Evolutionary conservation across 1,139 yeast species (phyloP), one percentile per base, ranked within the genome.

Genomic region (Suhomyces bribrorum): DNA sequence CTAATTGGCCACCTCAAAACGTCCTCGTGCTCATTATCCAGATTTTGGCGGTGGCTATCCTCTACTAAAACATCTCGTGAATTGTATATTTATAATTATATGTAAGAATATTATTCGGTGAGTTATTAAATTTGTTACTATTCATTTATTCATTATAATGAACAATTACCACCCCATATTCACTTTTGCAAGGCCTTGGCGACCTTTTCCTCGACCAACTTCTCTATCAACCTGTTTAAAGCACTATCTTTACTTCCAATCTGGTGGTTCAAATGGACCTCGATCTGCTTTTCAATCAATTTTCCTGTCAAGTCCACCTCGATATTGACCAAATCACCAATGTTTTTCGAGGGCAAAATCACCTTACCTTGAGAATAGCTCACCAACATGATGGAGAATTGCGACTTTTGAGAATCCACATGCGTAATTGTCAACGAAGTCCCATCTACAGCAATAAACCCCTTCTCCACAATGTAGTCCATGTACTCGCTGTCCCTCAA

Each of bases 251-350:
- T 58, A 35, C 74, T 71, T 15, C 59, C 59, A 22, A 85, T 67
- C 58, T 84, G 87, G 26, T 75, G 71, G 35, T 71, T 69, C 47
- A 84, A 63, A 38, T 73, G 73, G 32, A 74, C 47, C 38, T 73
- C 77, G 36, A 92, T 83, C 63, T 90, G 97, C 61, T 86, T 82
- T 56, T 87, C 97, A 45, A 92, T 81, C 47, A 90, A 74, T 63
- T 92, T 92, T 15, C 97, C 98, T 35, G 94, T 86, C 38, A 90
- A 70, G 61, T 92, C 98, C 16, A 92, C 98, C 64, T 92, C 98
- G 36, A 94, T 81, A 54, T 92, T 94, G 31, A 92, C 95, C 15
- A 59, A 51, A 28, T 77, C 85, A 1, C 88, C 90, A 3, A 77
- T 56, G 4, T 61, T 45, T 57, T 88, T 90, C 42, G 57, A 50